Percentiles rank a stretch among this genome's conserved stretches.
phyloP scores from a whole-genome alignment of 805 yeast species.

The Maudiozyma bulderi region DNA sequence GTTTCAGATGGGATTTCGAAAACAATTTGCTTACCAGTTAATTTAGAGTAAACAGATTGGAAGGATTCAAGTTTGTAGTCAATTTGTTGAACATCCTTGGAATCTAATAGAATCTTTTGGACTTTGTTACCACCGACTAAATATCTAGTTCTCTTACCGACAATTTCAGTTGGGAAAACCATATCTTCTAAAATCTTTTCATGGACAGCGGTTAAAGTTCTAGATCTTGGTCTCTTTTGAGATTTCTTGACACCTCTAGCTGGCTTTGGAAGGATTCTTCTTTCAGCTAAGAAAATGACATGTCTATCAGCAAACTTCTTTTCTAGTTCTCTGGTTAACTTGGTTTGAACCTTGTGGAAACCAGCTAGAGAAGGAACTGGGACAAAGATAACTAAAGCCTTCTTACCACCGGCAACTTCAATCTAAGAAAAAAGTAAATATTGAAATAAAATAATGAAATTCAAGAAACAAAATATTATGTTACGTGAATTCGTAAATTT shows the following conservation, averaged over 20 bases:
- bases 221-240: constrained; percentile 99
- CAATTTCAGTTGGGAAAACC: constrained; percentile 98
- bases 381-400: constrained; percentile 95
- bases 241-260: constrained; percentile 85
- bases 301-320: constrained; percentile 99
- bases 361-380: constrained; percentile 89
- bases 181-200: constrained; percentile 97
- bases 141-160: constrained; percentile 99
- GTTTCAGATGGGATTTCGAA: constrained; percentile 72
- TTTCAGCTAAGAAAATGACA: constrained; percentile 97
- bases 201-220: constrained; percentile 98
- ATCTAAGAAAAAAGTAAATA: constrained; percentile 34
- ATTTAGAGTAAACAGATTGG: constrained; percentile 96
- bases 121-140: constrained; percentile 97
- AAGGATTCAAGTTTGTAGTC: constrained; percentile 98
- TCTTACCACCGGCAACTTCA: constrained; percentile 96
- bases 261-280: constrained; percentile 99
- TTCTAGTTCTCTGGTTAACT: constrained; percentile 98
- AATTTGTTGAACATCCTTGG: constrained; percentile 92
- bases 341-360: constrained; percentile 95
- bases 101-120: constrained; percentile 94
- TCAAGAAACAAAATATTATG: too few relatives aligned
- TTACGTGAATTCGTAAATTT: not conserved
- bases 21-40: constrained; percentile 98
- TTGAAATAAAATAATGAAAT: not conserved